Base-by-base conservation (phyloP, 768 basidiomycete species). In the Roridomyces roridus region DNA sequence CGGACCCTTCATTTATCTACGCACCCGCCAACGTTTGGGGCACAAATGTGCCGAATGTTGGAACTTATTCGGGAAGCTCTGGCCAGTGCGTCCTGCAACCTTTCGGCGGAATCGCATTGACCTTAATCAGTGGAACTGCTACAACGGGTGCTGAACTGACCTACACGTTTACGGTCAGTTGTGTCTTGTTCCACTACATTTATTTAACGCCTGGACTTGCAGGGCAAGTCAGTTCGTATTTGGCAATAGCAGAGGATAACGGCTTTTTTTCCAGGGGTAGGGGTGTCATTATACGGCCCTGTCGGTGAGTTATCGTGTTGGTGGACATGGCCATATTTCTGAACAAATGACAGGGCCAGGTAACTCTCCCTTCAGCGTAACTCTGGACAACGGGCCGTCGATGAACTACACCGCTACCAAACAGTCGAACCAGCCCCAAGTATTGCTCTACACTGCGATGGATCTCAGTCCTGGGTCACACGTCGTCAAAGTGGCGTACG, bases 221-320 rank as follows among this genome's bases (percentile, higher is more conserved):
- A 68, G 68, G 64, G 67, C 62, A 59, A 53, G 55, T 43, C 35
- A 11, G 9, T 11, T 14, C 20, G 35, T 35, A 28, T 21, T 24
- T 31, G 24, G 28, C 20, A 31, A 10, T 36, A 12, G 43, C 17
- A 25, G n/a, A 25, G 45, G 37, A 24, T 65, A 47, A 65, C 59
- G 60, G 12, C 28, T 21, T 36, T 20, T 9, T 24, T n/a, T n/a
- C n/a, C 52, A 77, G 82, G 80, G 39, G 76, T 77, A 55, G 77
- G 73, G 12, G 72, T 83, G n/a, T 76, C 75, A 0, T 45, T 83
- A 8, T 82, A 76, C 46, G 79, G 81, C 17, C 70, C 80, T 10
- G 70, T 77, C 1, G 71, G 60, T 61, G 43, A 21, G 60, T 25
- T 10, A 9, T 39, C 12, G 2, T 11, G 15, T n/a, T 7, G n/a